A percentile compares a stretch with the other conserved stretches of the same genome.
Evolutionary conservation across 257 asterid genomes (phyloP).

Genomic region (Przewalskia tangutica): DNA sequence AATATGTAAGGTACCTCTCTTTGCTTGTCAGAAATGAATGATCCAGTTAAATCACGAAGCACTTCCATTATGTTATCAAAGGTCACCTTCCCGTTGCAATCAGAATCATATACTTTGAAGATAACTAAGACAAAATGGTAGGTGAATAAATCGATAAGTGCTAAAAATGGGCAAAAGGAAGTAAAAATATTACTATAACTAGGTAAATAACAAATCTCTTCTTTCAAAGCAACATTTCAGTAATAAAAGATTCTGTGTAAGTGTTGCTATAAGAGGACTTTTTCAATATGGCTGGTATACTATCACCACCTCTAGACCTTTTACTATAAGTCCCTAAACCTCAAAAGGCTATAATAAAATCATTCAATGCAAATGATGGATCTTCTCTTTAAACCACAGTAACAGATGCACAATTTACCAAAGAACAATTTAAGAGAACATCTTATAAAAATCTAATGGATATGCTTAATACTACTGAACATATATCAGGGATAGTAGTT

Average conservation of each 20-base stretch:
- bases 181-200: not conserved
- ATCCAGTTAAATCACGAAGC: constrained; percentile 64
- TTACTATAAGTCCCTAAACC: not conserved
- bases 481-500: not conserved
- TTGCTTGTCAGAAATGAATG: constrained; percentile 71
- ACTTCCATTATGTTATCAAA: constrained; percentile 53
- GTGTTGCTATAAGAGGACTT: not conserved
- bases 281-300: not conserved
- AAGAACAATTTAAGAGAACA: not conserved
- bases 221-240: not conserved
- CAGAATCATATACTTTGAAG: constrained; percentile 70
- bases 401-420: not conserved
- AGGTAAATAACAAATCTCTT: not conserved
- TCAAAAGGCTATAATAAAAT: not conserved
- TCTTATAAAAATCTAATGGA: not conserved
- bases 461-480: not conserved
- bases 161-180: not conserved
- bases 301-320: not conserved
- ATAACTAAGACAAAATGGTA: constrained; percentile 36
- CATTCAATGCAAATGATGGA: not conserved
- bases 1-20: constrained; percentile 50
- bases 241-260: not conserved
- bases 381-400: not conserved
- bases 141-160: not conserved
- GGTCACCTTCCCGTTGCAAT: constrained; percentile 69